phyloP scores from a whole-genome alignment of 345 rosid species.

The Jatropha curcas region DNA sequence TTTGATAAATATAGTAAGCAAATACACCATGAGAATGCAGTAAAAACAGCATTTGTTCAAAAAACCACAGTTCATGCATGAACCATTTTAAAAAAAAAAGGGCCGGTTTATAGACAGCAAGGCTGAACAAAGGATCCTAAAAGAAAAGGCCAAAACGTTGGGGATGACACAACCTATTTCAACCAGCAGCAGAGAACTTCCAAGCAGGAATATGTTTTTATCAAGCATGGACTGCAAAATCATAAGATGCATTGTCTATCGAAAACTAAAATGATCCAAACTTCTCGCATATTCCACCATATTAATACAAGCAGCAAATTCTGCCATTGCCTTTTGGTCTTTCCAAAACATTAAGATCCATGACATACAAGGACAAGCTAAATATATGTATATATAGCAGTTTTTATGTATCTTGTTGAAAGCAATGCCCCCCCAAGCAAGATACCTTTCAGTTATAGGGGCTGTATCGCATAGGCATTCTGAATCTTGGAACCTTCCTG shows the following conservation, averaged over 20 bases:
- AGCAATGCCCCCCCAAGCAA: not conserved
- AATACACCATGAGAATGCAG: too few species aligned
- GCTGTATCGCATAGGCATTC: constrained; percentile 64
- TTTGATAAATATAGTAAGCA: not conserved
- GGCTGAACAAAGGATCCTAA: too few species aligned
- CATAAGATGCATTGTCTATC: constrained; percentile 10
- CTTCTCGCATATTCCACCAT: constrained; percentile 10
- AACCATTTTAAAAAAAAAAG: too few species aligned
- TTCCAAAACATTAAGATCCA: constrained; percentile 3
- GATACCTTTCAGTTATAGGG: constrained; percentile 49
- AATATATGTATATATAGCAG: too few species aligned
- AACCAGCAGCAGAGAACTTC: not conserved
- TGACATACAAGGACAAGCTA: not conserved
- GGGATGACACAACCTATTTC: not conserved
- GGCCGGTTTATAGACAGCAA: too few species aligned
- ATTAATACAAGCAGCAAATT: not conserved
- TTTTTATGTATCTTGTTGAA: not conserved
- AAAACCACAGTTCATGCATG: too few species aligned
- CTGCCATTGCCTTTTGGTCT: not conserved
- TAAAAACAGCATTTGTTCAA: too few species aligned
- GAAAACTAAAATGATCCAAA: not conserved
- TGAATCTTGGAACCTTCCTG: constrained; percentile 66
- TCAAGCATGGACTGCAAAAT: not conserved
- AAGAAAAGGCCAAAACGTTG: too few species aligned
- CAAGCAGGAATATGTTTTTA: not conserved